Conservation (phyloP, 495 filamentous ascomycete genomes). For the Daldinia bambusicola region DNA sequence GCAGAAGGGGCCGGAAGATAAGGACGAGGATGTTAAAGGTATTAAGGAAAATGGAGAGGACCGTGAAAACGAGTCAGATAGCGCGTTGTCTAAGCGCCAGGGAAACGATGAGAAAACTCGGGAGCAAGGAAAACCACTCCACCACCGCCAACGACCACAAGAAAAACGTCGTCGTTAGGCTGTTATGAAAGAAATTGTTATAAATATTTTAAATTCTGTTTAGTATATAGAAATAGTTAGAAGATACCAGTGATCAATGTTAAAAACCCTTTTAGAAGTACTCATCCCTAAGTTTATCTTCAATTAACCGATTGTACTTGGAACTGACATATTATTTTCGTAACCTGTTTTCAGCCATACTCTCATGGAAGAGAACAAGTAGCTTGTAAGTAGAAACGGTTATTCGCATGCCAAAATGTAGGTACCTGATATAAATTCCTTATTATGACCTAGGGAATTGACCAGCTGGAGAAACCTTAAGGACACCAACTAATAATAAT, state of each 20-base stretch:
- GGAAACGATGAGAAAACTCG: constrained; percentile 1
- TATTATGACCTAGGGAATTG: neutral
- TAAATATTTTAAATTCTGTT: neutral
- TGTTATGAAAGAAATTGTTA: neutral
- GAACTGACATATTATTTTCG: no score
- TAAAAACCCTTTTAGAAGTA: neutral
- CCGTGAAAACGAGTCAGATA: neutral
- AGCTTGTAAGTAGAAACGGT: no score
- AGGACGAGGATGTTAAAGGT: neutral
- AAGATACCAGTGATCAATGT: neutral
- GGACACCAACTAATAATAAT: no score
- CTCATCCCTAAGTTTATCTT: no score
- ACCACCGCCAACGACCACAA: neutral
- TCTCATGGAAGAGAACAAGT: no score
- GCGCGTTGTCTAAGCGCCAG: neutral
- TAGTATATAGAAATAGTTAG: neutral
- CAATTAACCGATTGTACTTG: no score
- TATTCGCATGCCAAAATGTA: no score
- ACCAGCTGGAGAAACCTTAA: no score
- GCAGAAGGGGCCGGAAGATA: neutral
- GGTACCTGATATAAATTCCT: neutral
- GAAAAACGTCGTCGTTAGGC: neutral
- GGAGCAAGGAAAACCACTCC: neutral
- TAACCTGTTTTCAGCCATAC: no score
- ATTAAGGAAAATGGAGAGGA: constrained; percentile 8